Base-by-base conservation (phyloP, 305 asterid genomes). In the Fraxinus baroniana region DNA sequence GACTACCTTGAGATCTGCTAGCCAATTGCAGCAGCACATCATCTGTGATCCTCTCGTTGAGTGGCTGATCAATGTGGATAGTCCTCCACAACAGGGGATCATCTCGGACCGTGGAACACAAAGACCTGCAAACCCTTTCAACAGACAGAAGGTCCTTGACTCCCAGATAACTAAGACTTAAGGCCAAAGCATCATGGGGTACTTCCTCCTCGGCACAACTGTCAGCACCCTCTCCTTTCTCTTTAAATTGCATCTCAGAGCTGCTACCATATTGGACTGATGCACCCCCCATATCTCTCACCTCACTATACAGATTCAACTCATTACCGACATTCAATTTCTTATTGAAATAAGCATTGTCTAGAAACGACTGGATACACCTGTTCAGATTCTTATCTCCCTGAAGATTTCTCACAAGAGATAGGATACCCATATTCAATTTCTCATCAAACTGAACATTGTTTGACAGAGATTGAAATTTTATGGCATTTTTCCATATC, bases 11-110 rank as follows among this genome's bases (percentile, higher is more conserved):
- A 26, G 97, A 97, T 84, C 95, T 87, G 82, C 87, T 71, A 81
- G 90, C 82, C 83, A 95, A 81, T 39, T 83, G 83, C 77, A 89
- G 49, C 79, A 95, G 97, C 85, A 76, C 28, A 83, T 93, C 97
- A 80, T 95, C 96, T 13, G 95, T 93, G 32, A 92, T 86, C 89
- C 79, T 91, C 78, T 94, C 95, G 66, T 86, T 92, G 81, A 92
- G 81, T 46, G 99, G 93, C 83, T 81, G 86, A 44, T 89, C 94
- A 33, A 95, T 90, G 86, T 88, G 95, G 75, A 95, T 87, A 60
- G 80, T 86, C 89, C 76, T 90, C 99, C 99, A 94, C 80, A 95
- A 75, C 82, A 85, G 81, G 32, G 93, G 87, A 84, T 92, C 98
- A 60, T 35, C 88, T 73, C 80, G 90, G 13, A 94, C 91, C 7